These are phyloP conservation scores for Boletus speciosus DNA, from an alignment of 768 basidiomycete species.

Conservation along the genomic window DNA sequence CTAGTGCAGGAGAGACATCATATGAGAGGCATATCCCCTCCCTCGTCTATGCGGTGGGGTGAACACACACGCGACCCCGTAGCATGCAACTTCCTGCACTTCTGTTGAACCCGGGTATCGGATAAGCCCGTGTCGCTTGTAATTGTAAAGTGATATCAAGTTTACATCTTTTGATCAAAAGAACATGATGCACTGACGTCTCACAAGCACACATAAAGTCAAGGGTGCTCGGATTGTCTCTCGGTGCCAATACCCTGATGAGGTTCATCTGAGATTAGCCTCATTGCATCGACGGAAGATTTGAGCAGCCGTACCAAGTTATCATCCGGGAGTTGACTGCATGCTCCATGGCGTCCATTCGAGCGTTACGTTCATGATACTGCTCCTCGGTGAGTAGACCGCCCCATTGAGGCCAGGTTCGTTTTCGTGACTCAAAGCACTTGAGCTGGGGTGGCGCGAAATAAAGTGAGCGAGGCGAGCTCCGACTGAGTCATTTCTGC, in stretches of 20 bases:
- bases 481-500: conserved; percentile 8
- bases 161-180: background rate
- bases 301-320: conserved; percentile 42
- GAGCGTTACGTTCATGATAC: conserved; percentile 41
- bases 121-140: conserved; percentile 32
- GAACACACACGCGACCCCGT: conserved; percentile 56
- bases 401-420: conserved; percentile 43
- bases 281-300: background rate
- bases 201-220: conserved; percentile 60
- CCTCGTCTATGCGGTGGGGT: conserved; percentile 47
- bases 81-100: conserved; percentile 39
- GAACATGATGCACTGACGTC: conserved; percentile 42
- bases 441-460: conserved; percentile 48
- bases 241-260: conserved; percentile 58
- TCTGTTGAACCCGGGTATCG: conserved; percentile 23
- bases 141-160: conserved; percentile 22
- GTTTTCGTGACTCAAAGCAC: conserved; percentile 37
- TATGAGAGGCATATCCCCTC: conserved; percentile 56
- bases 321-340: conserved; percentile 43
- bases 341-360: conserved; percentile 41
- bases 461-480: conserved; percentile 37
- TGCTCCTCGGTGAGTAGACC: conserved; percentile 41
- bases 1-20: conserved; percentile 66
- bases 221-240: conserved; percentile 46
- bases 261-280: background rate